Conservation (phyloP, 345 rosid genomes). For the Melaleuca quinquenervia region DNA sequence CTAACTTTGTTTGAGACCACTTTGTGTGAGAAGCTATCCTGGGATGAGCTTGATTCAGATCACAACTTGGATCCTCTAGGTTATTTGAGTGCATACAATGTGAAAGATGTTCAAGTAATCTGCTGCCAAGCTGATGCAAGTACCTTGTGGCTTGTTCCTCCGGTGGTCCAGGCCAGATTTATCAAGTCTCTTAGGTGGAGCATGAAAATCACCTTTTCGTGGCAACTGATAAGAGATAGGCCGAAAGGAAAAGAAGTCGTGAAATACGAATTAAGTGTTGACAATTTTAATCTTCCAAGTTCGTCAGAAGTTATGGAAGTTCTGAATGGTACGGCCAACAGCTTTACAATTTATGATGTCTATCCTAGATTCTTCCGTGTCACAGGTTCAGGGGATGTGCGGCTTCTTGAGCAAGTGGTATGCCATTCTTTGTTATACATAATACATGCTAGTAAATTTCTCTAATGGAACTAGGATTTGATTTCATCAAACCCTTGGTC, state of each 20-base stretch:
- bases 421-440: neutral
- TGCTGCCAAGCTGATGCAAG: slow-evolving; percentile 46
- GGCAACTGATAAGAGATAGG: slow-evolving; percentile 29
- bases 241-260: slow-evolving; percentile 38
- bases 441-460: neutral
- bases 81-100: slow-evolving; percentile 18
- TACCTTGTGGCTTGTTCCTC: slow-evolving; percentile 30
- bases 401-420: slow-evolving; percentile 26
- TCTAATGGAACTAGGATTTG: neutral
- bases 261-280: slow-evolving; percentile 21
- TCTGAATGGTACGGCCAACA: slow-evolving; percentile 21
- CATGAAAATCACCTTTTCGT: slow-evolving; percentile 26
- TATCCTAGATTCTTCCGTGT: slow-evolving; percentile 39
- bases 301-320: slow-evolving; percentile 21
- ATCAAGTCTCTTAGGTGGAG: slow-evolving; percentile 16
- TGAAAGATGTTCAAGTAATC: slow-evolving; percentile 32
- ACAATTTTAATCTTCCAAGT: slow-evolving; percentile 24
- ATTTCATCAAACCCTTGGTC: neutral
- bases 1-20: slow-evolving; percentile 31
- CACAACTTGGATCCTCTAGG: slow-evolving; percentile 24
- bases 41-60: slow-evolving; percentile 12
- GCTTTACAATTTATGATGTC: slow-evolving; percentile 22
- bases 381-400: slow-evolving; percentile 40
- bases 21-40: slow-evolving; percentile 27
- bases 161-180: slow-evolving; percentile 26